These are phyloP conservation scores for Boletus sp. DNA, from an alignment of 768 basidiomycete genomes.

Conservation along the genomic window DNA sequence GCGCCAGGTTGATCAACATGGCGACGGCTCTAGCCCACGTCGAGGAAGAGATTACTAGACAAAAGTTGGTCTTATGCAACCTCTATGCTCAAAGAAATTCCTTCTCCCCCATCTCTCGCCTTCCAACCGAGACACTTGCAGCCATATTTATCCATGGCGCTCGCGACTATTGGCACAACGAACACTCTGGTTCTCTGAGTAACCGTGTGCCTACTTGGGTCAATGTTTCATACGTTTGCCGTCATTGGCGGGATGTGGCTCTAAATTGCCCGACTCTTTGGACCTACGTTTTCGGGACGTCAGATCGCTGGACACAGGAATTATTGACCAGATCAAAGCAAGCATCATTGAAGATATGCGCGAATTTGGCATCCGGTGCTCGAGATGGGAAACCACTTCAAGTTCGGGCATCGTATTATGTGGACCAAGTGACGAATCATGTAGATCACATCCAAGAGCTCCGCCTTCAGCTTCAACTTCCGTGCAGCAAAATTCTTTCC, in stretches of 20 bases:
- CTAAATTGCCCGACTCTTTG: neutral
- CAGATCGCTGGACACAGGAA: slow-evolving; percentile 37
- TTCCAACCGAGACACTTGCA: neutral
- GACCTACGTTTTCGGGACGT: slow-evolving; percentile 18
- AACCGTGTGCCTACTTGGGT: too few relatives aligned
- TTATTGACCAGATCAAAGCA: slow-evolving; percentile 44
- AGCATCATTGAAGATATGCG: slow-evolving; percentile 23
- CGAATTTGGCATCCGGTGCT: neutral
- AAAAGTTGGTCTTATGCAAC: too few relatives aligned
- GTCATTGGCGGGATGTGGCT: neutral
- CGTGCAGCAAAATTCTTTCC: neutral
- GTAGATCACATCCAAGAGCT: neutral
- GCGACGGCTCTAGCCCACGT: too few relatives aligned
- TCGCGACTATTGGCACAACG: neutral
- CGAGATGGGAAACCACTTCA: neutral
- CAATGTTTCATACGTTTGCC: neutral
- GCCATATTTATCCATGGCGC: neutral
- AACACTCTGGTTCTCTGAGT: neutral
- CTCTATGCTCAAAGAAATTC: too few relatives aligned
- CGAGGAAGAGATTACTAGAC: too few relatives aligned
- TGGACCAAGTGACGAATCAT: neutral
- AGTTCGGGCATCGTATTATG: neutral
- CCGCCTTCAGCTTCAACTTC: neutral
- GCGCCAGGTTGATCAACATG: too few relatives aligned
- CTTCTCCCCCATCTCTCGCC: too few relatives aligned